These are phyloP conservation scores for Choanephora cucurbitarum DNA, from an alignment of 371 early-diverging fungal species.

Conservation along the genomic window DNA sequence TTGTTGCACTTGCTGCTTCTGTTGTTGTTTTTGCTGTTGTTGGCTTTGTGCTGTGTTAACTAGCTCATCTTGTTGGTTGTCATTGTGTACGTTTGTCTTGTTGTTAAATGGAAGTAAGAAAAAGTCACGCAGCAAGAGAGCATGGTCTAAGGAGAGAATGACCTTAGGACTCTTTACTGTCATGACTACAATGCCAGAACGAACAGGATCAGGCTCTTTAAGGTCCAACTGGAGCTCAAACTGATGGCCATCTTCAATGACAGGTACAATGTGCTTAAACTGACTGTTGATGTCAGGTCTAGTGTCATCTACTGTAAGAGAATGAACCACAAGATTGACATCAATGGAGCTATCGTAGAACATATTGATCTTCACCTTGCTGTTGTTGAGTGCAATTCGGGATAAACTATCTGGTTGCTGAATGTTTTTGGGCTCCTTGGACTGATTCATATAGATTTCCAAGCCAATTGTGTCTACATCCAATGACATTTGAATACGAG, in stretches of 20 bases:
- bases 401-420: conserved; percentile 32
- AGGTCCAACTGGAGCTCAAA: conserved; percentile 46
- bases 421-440: conserved; percentile 2
- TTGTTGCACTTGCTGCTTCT: conserved; percentile 8
- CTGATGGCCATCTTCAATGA: conserved; percentile 41
- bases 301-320: conserved; percentile 82
- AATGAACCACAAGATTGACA: conserved; percentile 67
- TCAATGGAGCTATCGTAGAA: conserved; percentile 65
- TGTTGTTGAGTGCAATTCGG: conserved; percentile 57
- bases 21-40: conserved; percentile 4
- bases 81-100: conserved; percentile 1
- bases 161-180: conserved; percentile 86
- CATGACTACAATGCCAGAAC: conserved; percentile 57
- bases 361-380: conserved; percentile 58
- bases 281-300: conserved; percentile 75
- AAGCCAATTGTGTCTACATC: conserved; percentile 33
- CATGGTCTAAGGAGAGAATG: conserved; percentile 83
- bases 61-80: no score
- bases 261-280: conserved; percentile 84
- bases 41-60: not conserved
- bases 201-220: conserved; percentile 39
- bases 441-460: conserved; percentile 30
- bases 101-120: conserved; percentile 62
- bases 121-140: conserved; percentile 73
- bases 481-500: conserved; percentile 23